Base-by-base conservation (phyloP, 768 basidiomycete species). In the Boletus barrowsii region DNA sequence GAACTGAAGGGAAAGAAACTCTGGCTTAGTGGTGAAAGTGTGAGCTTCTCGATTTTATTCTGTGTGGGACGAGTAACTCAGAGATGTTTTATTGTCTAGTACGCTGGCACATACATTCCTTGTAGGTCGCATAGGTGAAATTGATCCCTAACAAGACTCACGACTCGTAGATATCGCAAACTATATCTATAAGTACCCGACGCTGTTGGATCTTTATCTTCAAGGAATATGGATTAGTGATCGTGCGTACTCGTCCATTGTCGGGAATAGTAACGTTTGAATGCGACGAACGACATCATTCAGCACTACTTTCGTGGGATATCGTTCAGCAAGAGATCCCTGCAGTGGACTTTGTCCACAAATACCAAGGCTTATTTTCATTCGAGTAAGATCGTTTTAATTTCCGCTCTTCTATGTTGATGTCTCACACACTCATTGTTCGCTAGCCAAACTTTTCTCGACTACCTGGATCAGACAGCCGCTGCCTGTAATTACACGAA, bases 211-310 rank as follows among this genome's bases (percentile, higher is more conserved):
- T 41, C 74, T 90, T 18, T 71, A 77, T 30, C 74, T 90, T 24
- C 82, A 83, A 61, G 88, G 88, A 4, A 81, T 86, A 41, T 90
- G 87, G 84, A 80, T 88, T 24, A 74, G 77, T 26, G 87, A 90
- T 71, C 85, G 88, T 88, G 61, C 67, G 84, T 62, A 22, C 30
- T 47, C 17, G 6, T 46, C n/a, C 1, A 2, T 37, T 49, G 10
- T 51, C 14, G 17, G 14, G 18, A 41, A 33, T 4, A 13, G 5
- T 39, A 10, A 1, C 33, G 5, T 36, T 36, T 24, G 48, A 32
- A 39, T 10, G 42, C 49, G 6, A 32, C 45, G 6, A 59, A 42
- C 14, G 9, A 33, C 7, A 14, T 22, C 3, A 11, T 41, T 36
- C 48, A 86, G 85, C 85, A 15, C 72, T 74, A 4, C 58, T 89